These are phyloP conservation scores for Aspergillus neotritici DNA, from an alignment of 2,329 filamentous ascomycete genomes.

Conservation along the genomic window DNA sequence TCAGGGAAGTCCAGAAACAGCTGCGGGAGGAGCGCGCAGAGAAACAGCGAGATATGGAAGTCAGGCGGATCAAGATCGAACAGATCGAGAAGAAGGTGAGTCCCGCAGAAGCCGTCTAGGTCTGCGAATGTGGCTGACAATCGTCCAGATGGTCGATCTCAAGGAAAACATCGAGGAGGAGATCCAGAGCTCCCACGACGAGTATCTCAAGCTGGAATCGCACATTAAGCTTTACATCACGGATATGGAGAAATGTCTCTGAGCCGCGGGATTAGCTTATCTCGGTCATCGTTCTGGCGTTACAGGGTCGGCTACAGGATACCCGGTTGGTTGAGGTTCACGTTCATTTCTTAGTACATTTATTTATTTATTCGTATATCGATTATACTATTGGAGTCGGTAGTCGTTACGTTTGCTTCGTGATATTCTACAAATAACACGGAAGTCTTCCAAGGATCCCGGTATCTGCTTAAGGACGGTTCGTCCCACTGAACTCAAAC, in stretches of 20 bases:
- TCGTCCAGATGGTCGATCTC: slow-evolving; percentile 79
- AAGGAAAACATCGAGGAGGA: slow-evolving; percentile 97
- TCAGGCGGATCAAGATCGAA: slow-evolving; percentile 85
- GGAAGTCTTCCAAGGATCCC: slow-evolving; percentile 3
- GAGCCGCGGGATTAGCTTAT: slow-evolving; percentile 17
- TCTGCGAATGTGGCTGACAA: slow-evolving; percentile 15
- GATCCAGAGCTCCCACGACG: slow-evolving; percentile 80
- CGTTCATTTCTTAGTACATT: too few relatives aligned
- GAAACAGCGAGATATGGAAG: slow-evolving; percentile 88
- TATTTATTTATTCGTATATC: too few relatives aligned
- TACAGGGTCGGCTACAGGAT: slow-evolving; percentile 34
- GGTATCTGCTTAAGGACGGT: slow-evolving; percentile 1
- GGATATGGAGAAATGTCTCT: slow-evolving; percentile 91
- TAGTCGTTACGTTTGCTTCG: too few relatives aligned
- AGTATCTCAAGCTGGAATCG: slow-evolving; percentile 95
- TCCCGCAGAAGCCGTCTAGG: background rate
- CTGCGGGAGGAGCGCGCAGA: slow-evolving; percentile 79
- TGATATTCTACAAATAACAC: too few relatives aligned
- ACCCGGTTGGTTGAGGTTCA: slow-evolving; percentile 31
- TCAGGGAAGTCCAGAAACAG: slow-evolving; percentile 71
- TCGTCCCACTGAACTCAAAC: slow-evolving; percentile 53
- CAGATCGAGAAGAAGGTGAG: slow-evolving; percentile 96
- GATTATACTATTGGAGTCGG: slow-evolving; percentile 11
- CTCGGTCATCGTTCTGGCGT: slow-evolving; percentile 27
- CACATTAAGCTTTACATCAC: slow-evolving; percentile 97